A percentile compares a stretch with the other conserved stretches of the same genome.
Evolutionary conservation across 1,284 basidiomycete species (phyloP).

Genomic region (Trichosporon asahii): DNA sequence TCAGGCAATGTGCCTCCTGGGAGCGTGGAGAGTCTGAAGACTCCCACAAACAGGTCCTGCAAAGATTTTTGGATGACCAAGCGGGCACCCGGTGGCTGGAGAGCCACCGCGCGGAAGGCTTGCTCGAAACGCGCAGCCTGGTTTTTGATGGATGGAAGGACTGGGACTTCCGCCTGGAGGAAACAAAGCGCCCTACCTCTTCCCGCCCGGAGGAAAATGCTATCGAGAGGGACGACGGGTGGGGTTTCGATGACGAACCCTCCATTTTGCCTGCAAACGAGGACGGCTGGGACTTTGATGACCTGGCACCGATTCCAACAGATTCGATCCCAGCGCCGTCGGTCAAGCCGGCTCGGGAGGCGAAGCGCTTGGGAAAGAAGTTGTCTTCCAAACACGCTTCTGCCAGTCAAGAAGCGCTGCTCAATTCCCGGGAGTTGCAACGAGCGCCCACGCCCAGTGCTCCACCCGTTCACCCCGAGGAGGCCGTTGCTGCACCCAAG

Average conservation of each 20-base stretch:
- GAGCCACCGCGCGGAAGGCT: background rate
- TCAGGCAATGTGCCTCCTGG: background rate
- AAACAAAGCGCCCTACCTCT: background rate
- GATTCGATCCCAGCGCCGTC: background rate
- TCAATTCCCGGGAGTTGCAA: background rate
- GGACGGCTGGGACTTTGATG: slow-evolving; percentile 8
- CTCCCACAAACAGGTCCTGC: background rate
- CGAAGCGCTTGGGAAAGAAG: slow-evolving; percentile 5
- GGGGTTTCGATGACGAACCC: background rate
- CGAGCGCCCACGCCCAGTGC: no score
- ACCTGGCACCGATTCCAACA: background rate
- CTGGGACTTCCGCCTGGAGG: background rate
- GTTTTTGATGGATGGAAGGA: background rate
- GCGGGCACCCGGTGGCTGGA: background rate
- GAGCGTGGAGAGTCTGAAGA: background rate
- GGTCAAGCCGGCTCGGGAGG: background rate
- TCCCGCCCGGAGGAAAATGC: background rate
- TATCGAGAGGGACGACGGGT: background rate
- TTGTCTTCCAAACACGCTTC: background rate
- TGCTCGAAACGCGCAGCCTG: background rate
- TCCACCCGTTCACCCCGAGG: no score
- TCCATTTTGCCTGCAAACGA: background rate
- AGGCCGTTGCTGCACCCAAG: background rate
- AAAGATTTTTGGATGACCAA: background rate
- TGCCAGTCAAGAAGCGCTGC: background rate